Evolutionary conservation across 108 stramenopile species (phyloP), one percentile per base, ranked within the genome.

Genomic region (Cyclotella sp.): DNA sequence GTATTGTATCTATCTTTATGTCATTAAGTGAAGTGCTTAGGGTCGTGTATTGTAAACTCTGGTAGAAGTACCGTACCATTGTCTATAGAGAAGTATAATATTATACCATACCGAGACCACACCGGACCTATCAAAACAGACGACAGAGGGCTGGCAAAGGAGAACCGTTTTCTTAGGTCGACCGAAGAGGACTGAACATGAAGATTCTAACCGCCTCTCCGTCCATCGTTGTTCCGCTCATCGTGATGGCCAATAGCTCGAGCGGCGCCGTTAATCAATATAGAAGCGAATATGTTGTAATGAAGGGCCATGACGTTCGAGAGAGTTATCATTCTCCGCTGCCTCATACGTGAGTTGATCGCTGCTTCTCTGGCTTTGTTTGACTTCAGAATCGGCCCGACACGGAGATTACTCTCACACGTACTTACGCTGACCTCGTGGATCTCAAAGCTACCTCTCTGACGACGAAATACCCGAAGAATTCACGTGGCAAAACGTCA

Each of bases 401-500:
- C n/a, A 19, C 44, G 10, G 19, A 24, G 7, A 65, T 65, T 1
- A 4, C 27, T 5, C 16, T 28, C 12, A 45, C 21, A 24, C 24
- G 2, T 16, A 43, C 43, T 26, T 65, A 11, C 45, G 13, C 18
- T 1, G 4, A 34, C 52, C 11, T 21, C 12, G 51, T 46, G 30
- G 0, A 22, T 47, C 10, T n/a, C 26, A 54, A 45, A 86, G 87
- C 61, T 93, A 96, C 78, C 22, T 93, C 29, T 57, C 57, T n/a
- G 57, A 75, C 29, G 75, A 70, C 11, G 87, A 89, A 14, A 72
- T 98, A 0, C 97, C 97, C 2, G 77, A 84, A 26, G 72, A 86
- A 47, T 96, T 89, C 66, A 82, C 87, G 41, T 97, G 96, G 96
- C 78, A 73, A 22, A 71, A 96, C 74, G 84, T 93, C 22, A 81